Evolutionary conservation across 1,284 basidiomycete species (phyloP), one percentile per base, ranked within the genome.

Genomic region (Ceratobasidium sp.): DNA sequence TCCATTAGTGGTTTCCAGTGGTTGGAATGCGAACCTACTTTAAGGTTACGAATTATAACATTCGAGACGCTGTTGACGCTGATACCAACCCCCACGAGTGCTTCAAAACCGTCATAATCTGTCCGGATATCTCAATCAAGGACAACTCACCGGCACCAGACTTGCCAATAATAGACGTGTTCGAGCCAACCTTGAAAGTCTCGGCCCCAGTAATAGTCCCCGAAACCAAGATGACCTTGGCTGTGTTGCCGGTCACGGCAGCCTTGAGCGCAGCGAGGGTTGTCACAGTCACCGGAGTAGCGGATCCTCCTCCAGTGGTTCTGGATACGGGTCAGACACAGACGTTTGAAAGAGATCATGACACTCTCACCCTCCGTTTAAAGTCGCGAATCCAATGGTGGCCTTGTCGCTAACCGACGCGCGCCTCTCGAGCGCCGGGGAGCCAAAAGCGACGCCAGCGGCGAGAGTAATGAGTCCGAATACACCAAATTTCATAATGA

Each of bases 11-110:
- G 11, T 32, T 8, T 67, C 13, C n/a, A 25, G 15, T 5, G n/a
- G 2, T 19, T 61, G 32, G 19, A 46, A 25, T 6, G 17, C 0
- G 15, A 19, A 19, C 85, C 85, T 75, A 88, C 85, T 80, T 86
- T 87, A 79, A 88, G 80, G 79, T 88, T 88, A 43, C 87, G 84
- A 77, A 87, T 84, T 79, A 88, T 88, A 64, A 88, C 86, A 76
- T 88, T 87, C 44, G 78, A 81, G 54, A 83, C 83, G 37, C 84
- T 79, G 59, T 86, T 78, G 61, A 87, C 84, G 75, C 87, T 85
- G 62, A 87, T 82, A 0, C 86, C 86, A 78, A 84, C 82, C 52
- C 86, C 86, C 44, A 80, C 80, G 57, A 86, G 84, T 5, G 84
- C 71, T 74, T 19, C 17, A 11, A 40, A 17, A 62, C 37, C 9